Evolutionary conservation across 2,329 filamentous ascomycete genomes (phyloP), one percentile per base, ranked within the genome.

Genomic region (Lecanicillium sp.): DNA sequence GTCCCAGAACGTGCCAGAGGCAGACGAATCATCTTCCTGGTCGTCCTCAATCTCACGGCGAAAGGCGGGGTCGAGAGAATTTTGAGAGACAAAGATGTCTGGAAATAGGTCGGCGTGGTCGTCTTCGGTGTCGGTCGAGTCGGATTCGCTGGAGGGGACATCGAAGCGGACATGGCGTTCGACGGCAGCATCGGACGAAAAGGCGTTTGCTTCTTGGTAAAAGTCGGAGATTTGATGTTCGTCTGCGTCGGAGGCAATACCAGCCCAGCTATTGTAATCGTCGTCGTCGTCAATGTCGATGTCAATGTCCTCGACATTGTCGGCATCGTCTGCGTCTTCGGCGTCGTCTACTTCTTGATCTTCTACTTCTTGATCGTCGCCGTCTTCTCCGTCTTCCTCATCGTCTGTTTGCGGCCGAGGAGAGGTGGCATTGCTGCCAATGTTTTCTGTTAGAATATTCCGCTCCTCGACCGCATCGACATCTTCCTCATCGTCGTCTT

Each of bases 391-490:
- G 2, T 59, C 54, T 4, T 56, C 53, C 4, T 59, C 53, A 1
- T 62, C 61, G 6, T 59, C 55, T 12, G 45, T 40, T 40, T 46
- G 59, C 54, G 73, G 69, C 67, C 71, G 72, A 71, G 72, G 68
- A 63, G 71, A 62, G 51, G 56, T 57, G 51, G 58, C 51, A 44
- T 57, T 55, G 29, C 62, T 56, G 20, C 55, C 56, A 48, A 57
- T 53, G 45, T 58, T 61, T 47, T 69, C 61, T 40, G 60, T 60
- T 42, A 85, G 67, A 45, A 89, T 85, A 49, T 81, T 76, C 58
- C 79, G 72, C 65, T 88, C 85, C 73, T 92, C 85, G 67, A 78
- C 73, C 69, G 80, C 76, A 53, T 83, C 75, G 40, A 90, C 77
- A 69, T 85, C 77, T 47, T 84, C 77, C 58, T 90, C 82, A 57